Conservation (phyloP, 441 rosid species). For the Gossypium laxum region DNA sequence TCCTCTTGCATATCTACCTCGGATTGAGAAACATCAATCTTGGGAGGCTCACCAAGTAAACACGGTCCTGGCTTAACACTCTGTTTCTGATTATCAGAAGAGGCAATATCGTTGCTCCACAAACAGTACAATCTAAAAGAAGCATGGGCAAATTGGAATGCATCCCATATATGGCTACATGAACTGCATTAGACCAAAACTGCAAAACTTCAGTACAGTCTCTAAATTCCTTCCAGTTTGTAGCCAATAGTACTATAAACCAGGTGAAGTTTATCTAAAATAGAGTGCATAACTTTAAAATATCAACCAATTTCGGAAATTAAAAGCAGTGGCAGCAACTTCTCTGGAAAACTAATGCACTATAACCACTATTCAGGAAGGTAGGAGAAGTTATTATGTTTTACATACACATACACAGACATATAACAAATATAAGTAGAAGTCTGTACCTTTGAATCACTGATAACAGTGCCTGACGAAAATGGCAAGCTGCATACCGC, state of each 20-base stretch:
- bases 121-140: constrained; percentile 71
- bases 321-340: not conserved
- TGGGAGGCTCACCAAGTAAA: constrained; percentile 79
- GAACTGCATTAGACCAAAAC: constrained; percentile 51
- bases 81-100: constrained; percentile 38
- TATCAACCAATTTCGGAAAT: not conserved
- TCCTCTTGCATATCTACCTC: constrained; percentile 64
- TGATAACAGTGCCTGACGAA: constrained; percentile 71
- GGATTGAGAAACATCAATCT: constrained; percentile 53
- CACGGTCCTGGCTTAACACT: constrained; percentile 46
- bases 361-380: not conserved
- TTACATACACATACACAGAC: not conserved
- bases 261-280: not conserved
- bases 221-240: constrained; percentile 3
- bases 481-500: constrained; percentile 61
- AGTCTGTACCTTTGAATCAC: constrained; percentile 62
- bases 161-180: constrained; percentile 80
- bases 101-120: constrained; percentile 23
- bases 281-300: not conserved
- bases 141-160: constrained; percentile 78
- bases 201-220: constrained; percentile 4
- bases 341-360: not conserved
- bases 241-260: not conserved
- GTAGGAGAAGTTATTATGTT: not conserved
- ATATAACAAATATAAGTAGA: not conserved